These are phyloP conservation scores for Scedosporium apiospermum DNA, from an alignment of 2,329 filamentous ascomycete species.

Conservation along the genomic window DNA sequence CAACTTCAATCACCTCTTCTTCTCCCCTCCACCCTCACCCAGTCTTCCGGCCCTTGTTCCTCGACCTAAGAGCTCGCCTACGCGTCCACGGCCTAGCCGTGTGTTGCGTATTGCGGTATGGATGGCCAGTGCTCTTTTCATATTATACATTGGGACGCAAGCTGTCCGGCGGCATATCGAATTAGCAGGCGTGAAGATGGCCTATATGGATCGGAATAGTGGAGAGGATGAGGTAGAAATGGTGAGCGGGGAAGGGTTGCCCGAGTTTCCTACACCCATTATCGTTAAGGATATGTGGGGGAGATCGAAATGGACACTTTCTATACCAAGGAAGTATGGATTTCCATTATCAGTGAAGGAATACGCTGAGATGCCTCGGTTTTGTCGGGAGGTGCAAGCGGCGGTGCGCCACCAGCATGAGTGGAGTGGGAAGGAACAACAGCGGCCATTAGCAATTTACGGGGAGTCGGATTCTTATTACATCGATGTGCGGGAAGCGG, in stretches of 20 bases:
- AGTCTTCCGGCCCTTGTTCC: conserved; percentile 59
- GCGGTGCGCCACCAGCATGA: conserved; percentile 38
- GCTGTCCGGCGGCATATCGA: conserved; percentile 25
- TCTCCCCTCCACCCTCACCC: conserved; percentile 60
- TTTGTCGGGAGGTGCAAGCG: conserved; percentile 55
- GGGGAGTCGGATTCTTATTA: conserved; percentile 59
- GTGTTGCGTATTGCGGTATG: conserved; percentile 48
- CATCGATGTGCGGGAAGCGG: conserved; percentile 65
- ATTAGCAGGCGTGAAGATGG: conserved; percentile 18
- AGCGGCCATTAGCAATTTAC: conserved; percentile 24
- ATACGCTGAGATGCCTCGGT: conserved; percentile 60
- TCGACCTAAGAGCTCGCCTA: conserved; percentile 52
- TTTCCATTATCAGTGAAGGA: conserved; percentile 60
- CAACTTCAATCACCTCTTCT: conserved; percentile 58
- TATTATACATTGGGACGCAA: conserved; percentile 38
- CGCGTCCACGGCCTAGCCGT: conserved; percentile 46
- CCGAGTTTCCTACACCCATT: conserved; percentile 63
- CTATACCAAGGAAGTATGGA: conserved; percentile 55
- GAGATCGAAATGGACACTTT: conserved; percentile 68
- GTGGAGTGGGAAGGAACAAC: background rate
- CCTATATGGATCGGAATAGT: background rate
- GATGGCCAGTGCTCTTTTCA: conserved; percentile 35
- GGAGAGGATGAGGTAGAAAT: conserved; percentile 50
- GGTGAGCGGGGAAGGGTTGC: conserved; percentile 55
- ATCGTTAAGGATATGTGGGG: conserved; percentile 57